phyloP scores from a whole-genome alignment of 2,329 filamentous ascomycete genomes.

The Xylariaceae sp. region DNA sequence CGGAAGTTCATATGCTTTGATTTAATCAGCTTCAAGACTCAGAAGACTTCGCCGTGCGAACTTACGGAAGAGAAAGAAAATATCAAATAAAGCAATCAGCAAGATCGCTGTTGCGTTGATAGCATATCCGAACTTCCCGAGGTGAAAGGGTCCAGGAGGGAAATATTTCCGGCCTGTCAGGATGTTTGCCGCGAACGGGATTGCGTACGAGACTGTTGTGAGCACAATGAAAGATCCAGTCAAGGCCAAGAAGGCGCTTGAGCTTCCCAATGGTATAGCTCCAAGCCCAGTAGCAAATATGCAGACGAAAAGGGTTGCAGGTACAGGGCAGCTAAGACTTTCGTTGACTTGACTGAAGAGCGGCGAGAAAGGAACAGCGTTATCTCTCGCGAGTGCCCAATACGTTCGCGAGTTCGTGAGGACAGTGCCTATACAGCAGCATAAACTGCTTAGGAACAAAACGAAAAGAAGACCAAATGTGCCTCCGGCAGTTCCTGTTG shows the following conservation, averaged over 20 bases:
- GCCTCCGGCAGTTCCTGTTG: slow-evolving; percentile 46
- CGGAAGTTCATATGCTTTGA: slow-evolving; percentile 39
- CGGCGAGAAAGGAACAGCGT: slow-evolving; percentile 53
- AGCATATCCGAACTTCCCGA: slow-evolving; percentile 46
- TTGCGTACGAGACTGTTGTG: slow-evolving; percentile 51
- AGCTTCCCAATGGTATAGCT: slow-evolving; percentile 52
- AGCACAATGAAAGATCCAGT: slow-evolving; percentile 56
- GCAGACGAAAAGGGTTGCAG: slow-evolving; percentile 52
- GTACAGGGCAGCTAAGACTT: slow-evolving; percentile 54
- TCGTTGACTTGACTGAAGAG: slow-evolving; percentile 52
- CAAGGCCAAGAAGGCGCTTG: slow-evolving; percentile 53
- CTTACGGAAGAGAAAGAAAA: slow-evolving; percentile 60
- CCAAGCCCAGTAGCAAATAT: slow-evolving; percentile 49
- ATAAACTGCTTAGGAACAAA: slow-evolving; percentile 47
- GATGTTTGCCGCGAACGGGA: slow-evolving; percentile 47
- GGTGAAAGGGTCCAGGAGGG: slow-evolving; percentile 48
- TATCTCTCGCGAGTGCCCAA: slow-evolving; percentile 56
- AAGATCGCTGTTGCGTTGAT: slow-evolving; percentile 48
- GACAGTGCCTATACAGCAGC: slow-evolving; percentile 48
- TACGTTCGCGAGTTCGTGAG: slow-evolving; percentile 44
- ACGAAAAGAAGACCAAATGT: slow-evolving; percentile 57
- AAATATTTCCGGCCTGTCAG: slow-evolving; percentile 49
- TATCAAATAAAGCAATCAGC: slow-evolving; percentile 52
- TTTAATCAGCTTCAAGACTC: slow-evolving; percentile 2
- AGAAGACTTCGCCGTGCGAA: slow-evolving; percentile 5